Base-by-base conservation (phyloP, 2,329 filamentous ascomycete species). In the Zymoseptoria ardabiliae region DNA sequence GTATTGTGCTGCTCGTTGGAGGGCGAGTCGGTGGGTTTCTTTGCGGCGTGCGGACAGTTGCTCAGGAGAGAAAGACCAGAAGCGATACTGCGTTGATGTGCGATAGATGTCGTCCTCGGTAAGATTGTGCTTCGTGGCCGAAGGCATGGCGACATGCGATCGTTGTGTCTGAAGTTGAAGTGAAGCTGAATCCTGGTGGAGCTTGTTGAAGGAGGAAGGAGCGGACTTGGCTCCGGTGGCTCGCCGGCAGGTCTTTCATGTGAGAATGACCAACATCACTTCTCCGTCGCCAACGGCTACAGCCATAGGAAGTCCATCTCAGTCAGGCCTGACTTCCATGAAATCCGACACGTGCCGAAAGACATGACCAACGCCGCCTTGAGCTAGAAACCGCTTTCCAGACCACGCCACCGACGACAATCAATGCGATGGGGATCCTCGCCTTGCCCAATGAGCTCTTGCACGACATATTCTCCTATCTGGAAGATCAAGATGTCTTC, bases 81-180 rank as follows among this genome's bases (percentile, higher is more conserved):
- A 81, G 50, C 89, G 85, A 72, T 86, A 97, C 75, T 99, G 94
- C 53, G 90, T 93, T 0, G 93, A 96, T 55, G 89, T 84, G 30
- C 91, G 86, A 76, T 97, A 99, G 58, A 92, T 82, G 66, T 90
- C 89, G 76, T 99, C 94, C 81, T 99, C 94, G 62, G 85, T 89
- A 84, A 95, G 61, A 30, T 54, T 45, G 35, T 45, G 35, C 35
- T 17, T 45, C 2, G 35, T 45, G 35, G 35, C 35, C 35, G 35
- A 45, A 45, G 51, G 21, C 53, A 23, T 59, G 58, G 8, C n/a
- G 17, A 25, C 53, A n/a, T 19, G 53, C 28, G 23, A 23, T 30
- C 35, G 53, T 55, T 49, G 30, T 20, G 20, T 22, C 25, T 45
- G 35, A 49, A n/a, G 19, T 23, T 2, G 41, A 28, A 50, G 54